phyloP scores from a whole-genome alignment of 1,284 basidiomycete genomes.

The Schizophyllum amplum region DNA sequence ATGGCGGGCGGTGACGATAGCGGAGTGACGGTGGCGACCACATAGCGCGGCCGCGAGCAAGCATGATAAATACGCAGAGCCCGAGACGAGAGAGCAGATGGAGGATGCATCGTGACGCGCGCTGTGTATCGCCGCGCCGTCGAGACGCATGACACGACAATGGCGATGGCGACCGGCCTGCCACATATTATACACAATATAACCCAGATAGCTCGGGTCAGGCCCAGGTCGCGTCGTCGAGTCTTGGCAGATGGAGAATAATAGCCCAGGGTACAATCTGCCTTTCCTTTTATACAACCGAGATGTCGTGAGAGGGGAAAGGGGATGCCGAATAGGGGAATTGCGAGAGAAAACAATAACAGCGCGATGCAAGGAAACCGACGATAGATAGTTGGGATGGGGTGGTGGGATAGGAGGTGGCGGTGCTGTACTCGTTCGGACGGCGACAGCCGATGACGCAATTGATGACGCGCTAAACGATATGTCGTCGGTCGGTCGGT shows the following conservation, averaged over 20 bases:
- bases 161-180: neutral
- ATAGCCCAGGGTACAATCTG: neutral
- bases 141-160: neutral
- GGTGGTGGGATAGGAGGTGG: neutral
- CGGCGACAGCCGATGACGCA: neutral
- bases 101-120: neutral
- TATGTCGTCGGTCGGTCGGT: neutral
- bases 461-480: neutral
- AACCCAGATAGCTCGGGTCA: neutral
- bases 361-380: neutral
- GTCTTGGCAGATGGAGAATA: neutral
- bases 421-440: neutral
- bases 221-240: neutral
- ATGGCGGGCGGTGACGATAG: neutral
- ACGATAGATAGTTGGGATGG: neutral
- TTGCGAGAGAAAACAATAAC: neutral
- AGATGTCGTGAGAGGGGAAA: neutral
- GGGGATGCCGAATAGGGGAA: neutral
- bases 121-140: neutral
- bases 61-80: neutral
- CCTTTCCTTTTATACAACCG: neutral
- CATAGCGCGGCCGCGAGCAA: neutral
- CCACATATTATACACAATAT: neutral
- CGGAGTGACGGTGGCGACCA: neutral
- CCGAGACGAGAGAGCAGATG: neutral